Evolutionary conservation across 495 filamentous ascomycete species (phyloP), one percentile per base, ranked within the genome.

Genomic region (Tirmania nivea): DNA sequence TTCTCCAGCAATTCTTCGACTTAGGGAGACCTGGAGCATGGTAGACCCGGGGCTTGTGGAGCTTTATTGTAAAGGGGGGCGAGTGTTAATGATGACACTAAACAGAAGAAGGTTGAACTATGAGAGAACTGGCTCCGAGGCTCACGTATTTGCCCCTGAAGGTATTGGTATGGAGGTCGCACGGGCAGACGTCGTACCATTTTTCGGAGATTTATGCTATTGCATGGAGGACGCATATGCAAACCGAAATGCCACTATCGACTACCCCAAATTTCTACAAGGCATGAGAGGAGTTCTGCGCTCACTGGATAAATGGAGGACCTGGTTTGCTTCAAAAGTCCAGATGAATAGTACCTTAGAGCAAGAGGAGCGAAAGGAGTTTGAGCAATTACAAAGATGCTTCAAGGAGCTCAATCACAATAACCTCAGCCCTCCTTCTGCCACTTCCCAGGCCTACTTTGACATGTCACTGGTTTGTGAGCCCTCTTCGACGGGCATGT

Each of bases 171-270:
- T 53, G 42, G 57, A 54, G 21, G 52, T 63, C 35, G 51, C 54
- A 14, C 52, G 58, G 20, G 55, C 52, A 11, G 56, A 65, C 35
- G 56, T 57, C 51, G 64, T 66, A 34, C 64, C 64, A 16, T 66
- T 60, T 54, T 66, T 65, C 54, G 64, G 64, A 34, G 64, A 66
- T 36, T 37, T 66, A 20, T 58, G 59, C 35, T 63, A 66, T 48
- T 65, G 63, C 52, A 57, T 66, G 56, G 64, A 65, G 54, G 63
- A 66, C 53, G 63, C 60, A 52, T 61, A 66, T 56, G 53, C 58
- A 31, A 62, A 53, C 34, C 63, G 60, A 52, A 56, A 49, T 51
- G 55, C 49, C 36, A 63, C 55, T 59, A 54, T 66, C 35, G 58
- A 66, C 52, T 61, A 61, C 45, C 54, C 53, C n/a, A 58, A 59